Percentiles rank a stretch among this genome's conserved stretches.
Conservation (phyloP, 805 yeast genomes). For the Teunomyces panamensis region DNA sequence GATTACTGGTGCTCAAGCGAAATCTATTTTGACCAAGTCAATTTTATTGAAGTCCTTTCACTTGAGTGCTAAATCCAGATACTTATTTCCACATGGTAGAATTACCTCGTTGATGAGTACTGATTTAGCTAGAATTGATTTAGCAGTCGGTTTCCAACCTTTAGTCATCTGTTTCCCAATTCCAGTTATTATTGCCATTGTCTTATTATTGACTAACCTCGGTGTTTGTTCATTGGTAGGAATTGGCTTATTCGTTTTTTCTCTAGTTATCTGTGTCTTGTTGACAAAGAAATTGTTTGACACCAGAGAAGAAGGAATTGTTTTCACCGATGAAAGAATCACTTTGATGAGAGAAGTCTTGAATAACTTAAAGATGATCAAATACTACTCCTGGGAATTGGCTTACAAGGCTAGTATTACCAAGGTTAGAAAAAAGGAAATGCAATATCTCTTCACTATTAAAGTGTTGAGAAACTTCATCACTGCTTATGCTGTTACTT, state of each 20-base stretch:
- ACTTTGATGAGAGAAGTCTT: slow-evolving; percentile 43
- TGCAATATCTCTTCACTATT: slow-evolving; percentile 39
- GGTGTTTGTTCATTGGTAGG: slow-evolving; percentile 43
- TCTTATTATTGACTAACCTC: slow-evolving; percentile 30
- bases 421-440: slow-evolving; percentile 36
- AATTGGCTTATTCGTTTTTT: slow-evolving; percentile 37
- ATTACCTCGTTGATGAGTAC: slow-evolving; percentile 42
- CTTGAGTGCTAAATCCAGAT: slow-evolving; percentile 31
- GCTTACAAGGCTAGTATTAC: slow-evolving; percentile 38
- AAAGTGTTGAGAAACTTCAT: slow-evolving; percentile 40
- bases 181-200: slow-evolving; percentile 39
- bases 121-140: slow-evolving; percentile 42
- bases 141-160: slow-evolving; percentile 44
- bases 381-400: slow-evolving; percentile 46
- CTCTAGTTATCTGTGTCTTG: slow-evolving; percentile 32
- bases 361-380: slow-evolving; percentile 40
- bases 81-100: slow-evolving; percentile 36
- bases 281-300: slow-evolving; percentile 33
- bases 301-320: slow-evolving; percentile 34
- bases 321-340: slow-evolving; percentile 41
- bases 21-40: slow-evolving; percentile 39
- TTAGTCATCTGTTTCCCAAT: slow-evolving; percentile 41
- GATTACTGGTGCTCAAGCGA: slow-evolving; percentile 42
- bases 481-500: slow-evolving; percentile 43
- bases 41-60: slow-evolving; percentile 38